A percentile compares a stretch with the other conserved stretches of the same genome.
Evolutionary conservation across 495 filamentous ascomycete genomes (phyloP).

Genomic region (Talaromyces adpressus): DNA sequence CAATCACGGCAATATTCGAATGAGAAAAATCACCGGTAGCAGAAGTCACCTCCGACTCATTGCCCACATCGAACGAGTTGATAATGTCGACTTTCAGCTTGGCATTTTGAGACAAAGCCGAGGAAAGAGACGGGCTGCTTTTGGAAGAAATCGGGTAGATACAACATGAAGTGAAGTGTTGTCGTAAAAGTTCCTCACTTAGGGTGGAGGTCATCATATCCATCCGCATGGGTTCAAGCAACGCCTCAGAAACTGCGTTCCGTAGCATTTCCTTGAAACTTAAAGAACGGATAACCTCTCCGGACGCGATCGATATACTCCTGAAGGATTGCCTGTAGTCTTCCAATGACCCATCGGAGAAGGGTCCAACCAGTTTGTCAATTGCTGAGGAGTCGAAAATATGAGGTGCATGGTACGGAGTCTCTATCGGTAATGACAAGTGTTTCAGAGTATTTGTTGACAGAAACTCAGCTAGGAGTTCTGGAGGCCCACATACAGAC

Average conservation of each 20-base stretch:
- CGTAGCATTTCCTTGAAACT: background rate
- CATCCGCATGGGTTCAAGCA: background rate
- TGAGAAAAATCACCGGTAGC: background rate
- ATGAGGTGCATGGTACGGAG: background rate
- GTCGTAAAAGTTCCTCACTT: background rate
- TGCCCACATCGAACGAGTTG: background rate
- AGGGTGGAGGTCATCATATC: background rate
- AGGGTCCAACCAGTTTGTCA: background rate
- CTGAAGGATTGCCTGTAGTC: background rate
- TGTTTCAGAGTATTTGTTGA: background rate
- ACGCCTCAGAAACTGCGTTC: background rate
- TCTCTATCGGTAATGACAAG: background rate
- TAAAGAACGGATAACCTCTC: background rate
- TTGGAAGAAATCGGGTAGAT: background rate
- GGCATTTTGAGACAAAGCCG: background rate
- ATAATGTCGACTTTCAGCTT: background rate
- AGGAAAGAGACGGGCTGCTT: background rate
- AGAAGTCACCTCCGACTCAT: background rate
- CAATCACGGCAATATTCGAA: slow-evolving; percentile 62
- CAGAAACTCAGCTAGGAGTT: background rate
- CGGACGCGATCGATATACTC: background rate
- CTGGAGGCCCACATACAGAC: background rate
- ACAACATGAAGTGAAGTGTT: background rate
- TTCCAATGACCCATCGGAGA: background rate
- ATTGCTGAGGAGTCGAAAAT: background rate